Percentiles rank a stretch among this genome's conserved stretches.
These are phyloP conservation scores for Taxillus chinensis DNA, from an alignment of 164 flowering plant genomes.

Conservation along the genomic window DNA sequence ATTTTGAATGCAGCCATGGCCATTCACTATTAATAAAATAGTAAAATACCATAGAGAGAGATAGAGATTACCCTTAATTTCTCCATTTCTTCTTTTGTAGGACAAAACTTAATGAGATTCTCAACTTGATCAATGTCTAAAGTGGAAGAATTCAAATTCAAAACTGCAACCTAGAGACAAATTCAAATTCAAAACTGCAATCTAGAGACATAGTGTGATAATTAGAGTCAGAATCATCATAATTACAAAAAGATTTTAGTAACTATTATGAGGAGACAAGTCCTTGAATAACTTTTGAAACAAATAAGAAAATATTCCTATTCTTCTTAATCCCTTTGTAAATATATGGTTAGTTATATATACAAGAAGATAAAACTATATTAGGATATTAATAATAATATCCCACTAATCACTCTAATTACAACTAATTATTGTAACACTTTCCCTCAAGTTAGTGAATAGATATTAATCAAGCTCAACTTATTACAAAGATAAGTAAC, in stretches of 20 bases:
- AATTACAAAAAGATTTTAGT: neutral
- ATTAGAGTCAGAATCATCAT: neutral
- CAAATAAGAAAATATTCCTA: too few relatives aligned
- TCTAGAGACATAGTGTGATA: constrained; percentile 28
- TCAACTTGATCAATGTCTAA: constrained; percentile 97
- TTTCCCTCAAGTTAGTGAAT: too few relatives aligned
- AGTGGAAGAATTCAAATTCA: constrained; percentile 81
- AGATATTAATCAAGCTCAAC: too few relatives aligned
- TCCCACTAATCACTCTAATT: too few relatives aligned
- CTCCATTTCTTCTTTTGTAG: constrained; percentile 96
- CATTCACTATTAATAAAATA: neutral
- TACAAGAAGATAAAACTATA: too few relatives aligned
- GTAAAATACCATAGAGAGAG: neutral
- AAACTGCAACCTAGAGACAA: constrained; percentile 59
- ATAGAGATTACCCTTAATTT: constrained; percentile 52
- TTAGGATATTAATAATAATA: too few relatives aligned
- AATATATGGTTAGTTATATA: too few relatives aligned
- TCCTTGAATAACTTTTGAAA: too few relatives aligned
- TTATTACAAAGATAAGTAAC: too few relatives aligned
- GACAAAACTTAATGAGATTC: constrained; percentile 93
- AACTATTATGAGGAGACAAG: too few relatives aligned
- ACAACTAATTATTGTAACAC: too few relatives aligned
- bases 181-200: constrained; percentile 76
- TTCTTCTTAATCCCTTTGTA: too few relatives aligned
- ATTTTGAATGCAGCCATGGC: neutral